These are phyloP conservation scores for Somion occarium DNA, from an alignment of 1,284 basidiomycete species.

Conservation along the genomic window DNA sequence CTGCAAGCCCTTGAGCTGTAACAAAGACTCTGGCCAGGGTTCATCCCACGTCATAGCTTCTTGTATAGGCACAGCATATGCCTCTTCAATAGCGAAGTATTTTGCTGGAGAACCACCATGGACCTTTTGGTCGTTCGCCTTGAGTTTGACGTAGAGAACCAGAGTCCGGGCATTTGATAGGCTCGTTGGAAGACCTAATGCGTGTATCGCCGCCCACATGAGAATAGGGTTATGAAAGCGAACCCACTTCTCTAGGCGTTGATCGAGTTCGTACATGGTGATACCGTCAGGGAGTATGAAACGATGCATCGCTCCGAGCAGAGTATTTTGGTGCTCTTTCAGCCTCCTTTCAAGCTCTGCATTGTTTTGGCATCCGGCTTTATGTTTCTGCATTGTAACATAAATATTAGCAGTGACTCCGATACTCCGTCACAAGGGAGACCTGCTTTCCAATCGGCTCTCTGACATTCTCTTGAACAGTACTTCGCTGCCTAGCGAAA, in stretches of 20 bases:
- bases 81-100: conserved; percentile 21
- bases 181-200: conserved; percentile 18
- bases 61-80: conserved; percentile 16
- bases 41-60: conserved; percentile 14
- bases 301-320: conserved; percentile 14
- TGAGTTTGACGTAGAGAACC: conserved; percentile 19
- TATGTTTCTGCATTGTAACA: conserved; percentile 18
- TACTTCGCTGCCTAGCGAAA: conserved; percentile 22
- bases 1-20: conserved; percentile 18
- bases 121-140: conserved; percentile 14
- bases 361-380: conserved; percentile 19
- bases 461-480: conserved; percentile 27
- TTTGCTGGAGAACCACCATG: conserved; percentile 18
- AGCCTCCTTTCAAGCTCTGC: conserved; percentile 16
- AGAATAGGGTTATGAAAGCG: conserved; percentile 21
- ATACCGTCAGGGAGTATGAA: conserved; percentile 21
- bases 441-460: conserved; percentile 23
- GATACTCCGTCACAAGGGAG: background rate
- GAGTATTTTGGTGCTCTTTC: conserved; percentile 16
- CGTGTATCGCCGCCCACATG: conserved; percentile 22
- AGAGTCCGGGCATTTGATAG: conserved; percentile 18
- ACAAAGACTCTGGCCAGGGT: conserved; percentile 23
- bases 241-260: conserved; percentile 27
- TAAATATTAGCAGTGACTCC: background rate
- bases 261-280: conserved; percentile 23